Base-by-base conservation (phyloP, 208 protist species). In the Entamoeba histolytica region DNA sequence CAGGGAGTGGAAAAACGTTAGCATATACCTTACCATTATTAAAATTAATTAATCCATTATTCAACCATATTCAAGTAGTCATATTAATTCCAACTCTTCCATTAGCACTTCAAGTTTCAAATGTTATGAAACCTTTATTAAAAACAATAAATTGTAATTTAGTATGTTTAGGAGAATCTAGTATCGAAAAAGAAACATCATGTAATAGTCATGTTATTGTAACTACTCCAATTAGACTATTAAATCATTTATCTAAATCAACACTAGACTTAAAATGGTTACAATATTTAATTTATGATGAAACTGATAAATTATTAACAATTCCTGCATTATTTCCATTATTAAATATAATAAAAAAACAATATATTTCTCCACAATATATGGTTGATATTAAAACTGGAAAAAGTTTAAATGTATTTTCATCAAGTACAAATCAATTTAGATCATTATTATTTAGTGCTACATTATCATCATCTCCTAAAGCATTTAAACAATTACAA, bases 211-310 rank as follows among this genome's bases (percentile, higher is more conserved):
- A 98, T 92, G 96, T 98, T 44, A 4, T 96, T 23, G 87, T 96
- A 57, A 92, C 73, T n/a, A 99, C 98, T 1, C 98, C 98, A 0
- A 98, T 98, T 49, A 96, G 98, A 55, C 95, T 99, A 17, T 97
- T 98, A 91, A 98, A 99, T 95, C 69, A 91, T 39, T 91, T 91
- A 14, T 12, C n/a, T 44, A 23, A 91, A n/a, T 28, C 7, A 35
- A 35, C 23, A 15, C 8, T 91, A 5, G 69, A 91, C 7, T 39
- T 91, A n/a, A 12, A 10, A 12, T 23, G n/a, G 15, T 39, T 91
- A 39, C 1, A 12, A n/a, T 44, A n/a, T 44, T n/a, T 91, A 10
- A 35, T 91, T 39, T 91, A 35, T 91, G 69, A 91, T 39, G 69
- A 91, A 19, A 35, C 69, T 44, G 69, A 91, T 39, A 91, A 91